phyloP scores from a whole-genome alignment of 371 early-diverging fungal species.

The Sporodiniella umbellata region DNA sequence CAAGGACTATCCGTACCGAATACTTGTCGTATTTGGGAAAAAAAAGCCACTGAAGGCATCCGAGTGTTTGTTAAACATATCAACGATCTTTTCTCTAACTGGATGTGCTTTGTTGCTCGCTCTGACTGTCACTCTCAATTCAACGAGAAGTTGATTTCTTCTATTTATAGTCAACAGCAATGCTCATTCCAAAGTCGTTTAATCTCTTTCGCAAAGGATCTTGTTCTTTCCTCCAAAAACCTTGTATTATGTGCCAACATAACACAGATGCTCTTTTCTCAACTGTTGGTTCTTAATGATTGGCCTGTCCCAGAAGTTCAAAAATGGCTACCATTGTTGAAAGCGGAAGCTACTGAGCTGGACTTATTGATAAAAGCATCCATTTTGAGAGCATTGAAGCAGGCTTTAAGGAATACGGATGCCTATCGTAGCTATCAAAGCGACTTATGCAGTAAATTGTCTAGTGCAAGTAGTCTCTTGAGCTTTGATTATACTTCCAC shows the following conservation, averaged over 20 bases:
- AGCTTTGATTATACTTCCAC: constrained; percentile 20
- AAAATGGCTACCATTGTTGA: constrained; percentile 27
- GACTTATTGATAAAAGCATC: constrained; percentile 31
- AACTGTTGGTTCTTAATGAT: constrained; percentile 6
- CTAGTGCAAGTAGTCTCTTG: constrained; percentile 18
- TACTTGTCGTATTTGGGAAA: constrained; percentile 23
- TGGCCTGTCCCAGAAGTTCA: constrained; percentile 17
- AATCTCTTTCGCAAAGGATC: neutral
- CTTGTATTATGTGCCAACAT: constrained; percentile 7
- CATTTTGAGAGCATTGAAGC: constrained; percentile 26
- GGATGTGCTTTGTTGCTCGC: constrained; percentile 4
- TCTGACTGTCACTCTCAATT: neutral
- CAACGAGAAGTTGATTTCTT: constrained; percentile 1
- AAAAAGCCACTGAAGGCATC: constrained; percentile 17
- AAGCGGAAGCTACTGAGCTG: constrained; percentile 24
- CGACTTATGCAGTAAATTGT: constrained; percentile 37
- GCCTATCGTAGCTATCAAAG: constrained; percentile 34
- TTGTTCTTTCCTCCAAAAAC: constrained; percentile 1
- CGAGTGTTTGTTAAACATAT: constrained; percentile 20
- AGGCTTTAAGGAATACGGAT: constrained; percentile 10
- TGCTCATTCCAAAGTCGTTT: constrained; percentile 9
- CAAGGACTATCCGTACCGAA: constrained; percentile 25
- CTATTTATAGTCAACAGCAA: neutral
- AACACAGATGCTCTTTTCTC: constrained; percentile 12
- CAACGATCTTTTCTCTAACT: constrained; percentile 12